Conservation (phyloP, 345 rosid species). For the Eucalyptus polyanthemos region DNA sequence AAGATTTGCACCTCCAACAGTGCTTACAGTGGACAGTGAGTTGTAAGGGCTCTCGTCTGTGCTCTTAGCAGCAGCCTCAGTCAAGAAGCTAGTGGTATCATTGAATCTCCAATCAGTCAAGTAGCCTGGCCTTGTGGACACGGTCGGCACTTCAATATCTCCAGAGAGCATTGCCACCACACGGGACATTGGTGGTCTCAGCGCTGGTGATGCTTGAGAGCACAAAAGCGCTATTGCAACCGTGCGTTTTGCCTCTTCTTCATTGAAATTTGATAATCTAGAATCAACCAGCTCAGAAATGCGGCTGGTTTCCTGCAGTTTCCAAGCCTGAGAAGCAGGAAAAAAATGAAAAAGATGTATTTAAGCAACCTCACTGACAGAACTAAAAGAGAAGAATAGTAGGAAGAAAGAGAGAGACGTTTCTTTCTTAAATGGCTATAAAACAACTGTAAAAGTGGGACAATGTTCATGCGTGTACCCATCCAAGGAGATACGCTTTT, state of each 20-base stretch:
- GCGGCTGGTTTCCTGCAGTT: constrained; percentile 25
- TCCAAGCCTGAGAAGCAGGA: constrained; percentile 37
- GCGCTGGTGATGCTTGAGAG: constrained; percentile 42
- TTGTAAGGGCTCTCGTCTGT: not conserved
- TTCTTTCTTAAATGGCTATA: not conserved
- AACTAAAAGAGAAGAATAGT: not conserved
- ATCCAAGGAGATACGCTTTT: constrained; percentile 52
- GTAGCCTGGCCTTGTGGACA: constrained; percentile 36
- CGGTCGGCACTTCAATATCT: constrained; percentile 45
- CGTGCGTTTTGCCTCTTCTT: constrained; percentile 34
- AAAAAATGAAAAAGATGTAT: not conserved
- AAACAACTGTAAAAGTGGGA: not conserved
- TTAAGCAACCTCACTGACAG: not conserved
- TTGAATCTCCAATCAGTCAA: constrained; percentile 42
- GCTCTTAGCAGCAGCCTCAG: not conserved
- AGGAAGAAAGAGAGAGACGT: not conserved
- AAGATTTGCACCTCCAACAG: not conserved
- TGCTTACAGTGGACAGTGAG: not conserved
- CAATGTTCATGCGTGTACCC: constrained; percentile 15
- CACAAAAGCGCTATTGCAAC: constrained; percentile 51
- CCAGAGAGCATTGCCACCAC: constrained; percentile 58
- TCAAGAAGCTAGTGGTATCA: constrained; percentile 17
- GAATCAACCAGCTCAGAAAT: constrained; percentile 31
- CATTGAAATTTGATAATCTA: constrained; percentile 9
- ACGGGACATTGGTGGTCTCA: constrained; percentile 56